Conservation (phyloP, 306 rosid genomes). For the Spatholobus suberectus region DNA sequence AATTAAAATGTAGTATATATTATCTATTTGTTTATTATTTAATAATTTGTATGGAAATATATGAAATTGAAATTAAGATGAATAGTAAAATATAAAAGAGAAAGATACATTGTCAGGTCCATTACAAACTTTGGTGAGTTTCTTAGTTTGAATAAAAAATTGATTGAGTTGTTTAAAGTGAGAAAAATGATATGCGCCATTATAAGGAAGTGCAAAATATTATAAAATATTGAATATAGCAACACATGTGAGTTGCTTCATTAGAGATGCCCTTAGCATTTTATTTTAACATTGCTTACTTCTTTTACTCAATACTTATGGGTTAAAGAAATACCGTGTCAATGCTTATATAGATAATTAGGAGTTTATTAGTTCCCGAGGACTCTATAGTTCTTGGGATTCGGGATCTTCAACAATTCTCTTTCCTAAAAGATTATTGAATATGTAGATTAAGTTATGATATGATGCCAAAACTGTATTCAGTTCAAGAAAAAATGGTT, state of each 20-base stretch:
- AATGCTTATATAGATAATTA: conserved; percentile 33
- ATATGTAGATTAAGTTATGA: neutral
- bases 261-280: neutral
- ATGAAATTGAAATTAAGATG: neutral
- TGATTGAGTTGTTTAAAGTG: no score
- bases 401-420: conserved; percentile 17
- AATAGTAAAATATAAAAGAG: neutral
- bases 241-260: neutral
- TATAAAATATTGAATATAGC: no score
- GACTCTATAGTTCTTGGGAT: conserved; percentile 29
- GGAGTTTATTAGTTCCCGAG: conserved; percentile 35
- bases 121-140: neutral
- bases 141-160: neutral
- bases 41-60: no score
- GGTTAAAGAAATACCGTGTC: conserved; percentile 1
- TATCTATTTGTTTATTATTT: no score
- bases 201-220: no score
- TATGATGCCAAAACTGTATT: neutral
- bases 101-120: neutral
- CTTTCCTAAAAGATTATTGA: neutral
- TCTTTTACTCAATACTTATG: conserved; percentile 28
- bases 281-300: conserved; percentile 28
- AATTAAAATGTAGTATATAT: no score
- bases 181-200: no score
- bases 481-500: conserved; percentile 11